Percentiles rank a stretch among this genome's conserved stretches.
Conservation (phyloP, 495 filamentous ascomycete species). For the Aspergillus conjunctus region DNA sequence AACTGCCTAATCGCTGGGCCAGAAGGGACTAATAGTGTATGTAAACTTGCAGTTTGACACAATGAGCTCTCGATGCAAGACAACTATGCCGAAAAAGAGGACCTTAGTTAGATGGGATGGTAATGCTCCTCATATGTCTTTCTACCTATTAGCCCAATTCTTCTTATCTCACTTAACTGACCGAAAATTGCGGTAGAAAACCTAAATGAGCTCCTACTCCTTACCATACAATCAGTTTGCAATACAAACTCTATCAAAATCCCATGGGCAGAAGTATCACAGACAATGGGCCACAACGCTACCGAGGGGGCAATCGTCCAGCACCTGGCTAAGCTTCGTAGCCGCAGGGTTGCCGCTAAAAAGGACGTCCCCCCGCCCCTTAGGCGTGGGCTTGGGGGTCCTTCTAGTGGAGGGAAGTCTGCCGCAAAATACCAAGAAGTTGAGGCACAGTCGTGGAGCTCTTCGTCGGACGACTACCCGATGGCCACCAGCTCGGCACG, state of each 20-base stretch:
- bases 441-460: background rate
- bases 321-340: slow-evolving; percentile 50
- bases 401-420: slow-evolving; percentile 14
- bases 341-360: slow-evolving; percentile 30
- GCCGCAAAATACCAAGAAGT: background rate
- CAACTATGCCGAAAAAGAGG: slow-evolving; percentile 35
- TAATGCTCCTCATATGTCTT: slow-evolving; percentile 26
- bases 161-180: background rate
- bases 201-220: slow-evolving; percentile 43
- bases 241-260: slow-evolving; percentile 39
- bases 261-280: slow-evolving; percentile 43
- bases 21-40: background rate
- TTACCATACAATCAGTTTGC: slow-evolving; percentile 47
- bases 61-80: slow-evolving; percentile 21
- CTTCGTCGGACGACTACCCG: background rate
- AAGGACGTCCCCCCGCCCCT: slow-evolving; percentile 45
- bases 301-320: slow-evolving; percentile 51
- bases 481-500: no score
- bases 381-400: slow-evolving; percentile 29
- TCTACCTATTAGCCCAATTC: background rate
- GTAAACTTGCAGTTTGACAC: background rate
- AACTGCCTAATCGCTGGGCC: no score
- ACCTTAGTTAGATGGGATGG: slow-evolving; percentile 50
- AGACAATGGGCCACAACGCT: slow-evolving; percentile 37
- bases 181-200: slow-evolving; percentile 32